Evolutionary conservation across 441 rosid species (phyloP).

Genomic region (Syzygium syzygioides): DNA sequence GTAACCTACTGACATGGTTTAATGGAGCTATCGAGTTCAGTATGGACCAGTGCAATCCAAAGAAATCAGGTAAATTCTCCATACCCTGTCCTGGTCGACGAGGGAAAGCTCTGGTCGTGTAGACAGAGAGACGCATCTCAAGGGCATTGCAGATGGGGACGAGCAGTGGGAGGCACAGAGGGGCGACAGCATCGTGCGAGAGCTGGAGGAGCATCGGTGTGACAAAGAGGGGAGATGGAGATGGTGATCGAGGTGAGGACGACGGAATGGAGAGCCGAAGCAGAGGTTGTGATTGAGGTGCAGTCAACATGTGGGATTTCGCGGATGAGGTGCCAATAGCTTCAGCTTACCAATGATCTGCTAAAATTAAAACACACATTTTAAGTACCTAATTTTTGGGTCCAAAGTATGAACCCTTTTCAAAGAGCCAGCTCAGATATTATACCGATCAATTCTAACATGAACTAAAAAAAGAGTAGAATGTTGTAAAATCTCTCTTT

Average conservation of each 20-base stretch:
- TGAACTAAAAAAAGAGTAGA: too few species aligned
- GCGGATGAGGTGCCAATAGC: not conserved
- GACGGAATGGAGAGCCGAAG: not conserved
- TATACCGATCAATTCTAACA: too few species aligned
- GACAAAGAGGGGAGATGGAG: not conserved
- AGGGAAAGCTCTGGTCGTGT: not conserved
- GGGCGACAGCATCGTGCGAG: too few species aligned
- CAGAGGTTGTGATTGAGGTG: not conserved
- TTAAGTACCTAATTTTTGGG: too few species aligned
- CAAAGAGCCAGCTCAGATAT: too few species aligned
- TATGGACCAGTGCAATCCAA: constrained; percentile 27
- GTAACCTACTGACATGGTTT: not conserved
- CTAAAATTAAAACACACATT: too few species aligned
- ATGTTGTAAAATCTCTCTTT: too few species aligned
- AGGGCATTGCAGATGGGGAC: too few species aligned
- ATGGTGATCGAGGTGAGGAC: not conserved
- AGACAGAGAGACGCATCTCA: too few species aligned
- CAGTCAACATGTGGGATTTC: not conserved
- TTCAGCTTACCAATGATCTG: too few species aligned
- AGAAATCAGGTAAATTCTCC: constrained; percentile 43
- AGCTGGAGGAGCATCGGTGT: rapidly evolving
- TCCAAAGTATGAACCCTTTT: too few species aligned
- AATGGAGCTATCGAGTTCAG: not conserved
- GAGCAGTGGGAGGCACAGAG: too few species aligned
- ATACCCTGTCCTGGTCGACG: not conserved